Conservation (phyloP, 2,329 filamentous ascomycete species). For the Penicillium sp. region DNA sequence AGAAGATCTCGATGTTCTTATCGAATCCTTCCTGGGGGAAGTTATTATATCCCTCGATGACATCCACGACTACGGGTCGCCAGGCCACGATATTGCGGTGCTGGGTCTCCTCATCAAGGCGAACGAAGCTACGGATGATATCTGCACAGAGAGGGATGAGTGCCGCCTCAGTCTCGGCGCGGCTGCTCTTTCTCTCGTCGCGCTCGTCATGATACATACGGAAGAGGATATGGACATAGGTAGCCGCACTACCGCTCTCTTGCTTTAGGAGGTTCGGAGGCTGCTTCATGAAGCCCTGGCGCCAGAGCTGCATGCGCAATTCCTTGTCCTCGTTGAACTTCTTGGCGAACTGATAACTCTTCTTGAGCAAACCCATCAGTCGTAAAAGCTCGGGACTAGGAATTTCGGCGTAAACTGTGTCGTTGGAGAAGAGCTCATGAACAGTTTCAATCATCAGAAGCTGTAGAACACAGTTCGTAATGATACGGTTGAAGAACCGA, state of each 20-base stretch:
- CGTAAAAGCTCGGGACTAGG: constrained; percentile 85
- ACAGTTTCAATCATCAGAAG: constrained; percentile 99
- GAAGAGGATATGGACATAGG: constrained; percentile 93
- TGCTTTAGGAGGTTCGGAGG: constrained; percentile 97
- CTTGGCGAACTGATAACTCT: constrained; percentile 93
- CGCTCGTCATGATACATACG: constrained; percentile 94
- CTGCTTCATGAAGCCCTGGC: constrained; percentile 99
- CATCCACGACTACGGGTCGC: constrained; percentile 95
- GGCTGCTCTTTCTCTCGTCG: constrained; percentile 75
- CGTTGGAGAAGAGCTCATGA: constrained; percentile 96
- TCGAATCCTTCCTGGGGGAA: constrained; percentile 81
- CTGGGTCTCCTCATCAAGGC: constrained; percentile 91
- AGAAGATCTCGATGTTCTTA: constrained; percentile 78
- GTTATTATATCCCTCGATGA: constrained; percentile 85
- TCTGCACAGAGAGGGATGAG: constrained; percentile 93
- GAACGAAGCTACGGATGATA: constrained; percentile 82
- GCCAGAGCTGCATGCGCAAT: constrained; percentile 87
- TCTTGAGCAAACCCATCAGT: constrained; percentile 91
- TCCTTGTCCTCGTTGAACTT: constrained; percentile 98
- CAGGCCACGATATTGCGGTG: constrained; percentile 96
- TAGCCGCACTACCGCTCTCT: constrained; percentile 86
- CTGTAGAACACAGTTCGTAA: constrained; percentile 95
- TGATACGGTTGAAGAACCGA: constrained; percentile 98
- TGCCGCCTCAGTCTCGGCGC: constrained; percentile 83
- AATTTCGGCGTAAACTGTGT: constrained; percentile 89